These are phyloP conservation scores for Oryza coarctata DNA, from an alignment of 176 grass and related monocot species.

Conservation along the genomic window DNA sequence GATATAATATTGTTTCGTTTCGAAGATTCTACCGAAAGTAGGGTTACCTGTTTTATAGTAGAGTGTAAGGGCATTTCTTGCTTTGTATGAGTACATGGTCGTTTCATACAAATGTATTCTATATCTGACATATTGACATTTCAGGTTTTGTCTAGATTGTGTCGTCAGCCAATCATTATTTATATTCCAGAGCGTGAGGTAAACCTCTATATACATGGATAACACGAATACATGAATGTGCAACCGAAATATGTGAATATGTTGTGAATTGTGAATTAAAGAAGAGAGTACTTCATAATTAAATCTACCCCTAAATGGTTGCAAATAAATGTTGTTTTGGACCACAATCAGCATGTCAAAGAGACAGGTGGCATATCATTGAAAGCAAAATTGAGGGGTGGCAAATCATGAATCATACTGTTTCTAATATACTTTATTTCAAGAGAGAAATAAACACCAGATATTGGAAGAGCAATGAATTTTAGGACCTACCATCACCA, in stretches of 20 bases:
- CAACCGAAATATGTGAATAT: constrained; percentile 3
- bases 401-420: not conserved
- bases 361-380: not conserved
- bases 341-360: not conserved
- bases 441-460: not conserved
- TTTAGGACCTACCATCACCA: not conserved
- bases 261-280: not conserved
- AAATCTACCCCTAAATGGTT: not conserved
- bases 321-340: not conserved
- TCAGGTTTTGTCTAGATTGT: constrained; percentile 84
- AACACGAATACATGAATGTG: not conserved
- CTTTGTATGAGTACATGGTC: constrained; percentile 12
- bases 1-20: constrained; percentile 23
- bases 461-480: not conserved
- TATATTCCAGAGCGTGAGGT: constrained; percentile 95
- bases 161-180: constrained; percentile 74
- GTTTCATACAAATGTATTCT: constrained; percentile 1
- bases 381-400: not conserved
- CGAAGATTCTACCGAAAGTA: constrained; percentile 24
- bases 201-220: constrained; percentile 9
- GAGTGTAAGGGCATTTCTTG: constrained; percentile 24
- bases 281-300: not conserved
- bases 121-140: constrained; percentile 18
- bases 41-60: not conserved
- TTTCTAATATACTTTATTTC: not conserved